Percentiles rank a stretch among this genome's conserved stretches.
Evolutionary conservation across 805 yeast species (phyloP).

Genomic region (Brettanomyces nanus): DNA sequence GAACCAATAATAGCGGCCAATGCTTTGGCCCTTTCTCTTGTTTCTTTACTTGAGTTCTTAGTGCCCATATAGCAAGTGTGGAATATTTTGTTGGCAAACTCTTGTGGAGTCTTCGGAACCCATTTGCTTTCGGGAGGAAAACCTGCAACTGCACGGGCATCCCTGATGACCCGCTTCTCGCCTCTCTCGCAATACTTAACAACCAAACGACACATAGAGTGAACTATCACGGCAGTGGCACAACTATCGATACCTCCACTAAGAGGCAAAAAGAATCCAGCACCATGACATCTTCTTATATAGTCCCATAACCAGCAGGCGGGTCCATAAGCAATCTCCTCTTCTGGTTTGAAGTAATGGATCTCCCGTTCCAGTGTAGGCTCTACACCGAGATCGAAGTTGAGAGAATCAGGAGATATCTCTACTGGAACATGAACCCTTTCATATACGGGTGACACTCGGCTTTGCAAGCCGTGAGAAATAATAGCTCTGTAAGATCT

Average conservation of each 20-base stretch:
- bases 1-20: conserved; percentile 74
- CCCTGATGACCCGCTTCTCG: conserved; percentile 66
- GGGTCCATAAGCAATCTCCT: conserved; percentile 96
- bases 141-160: conserved; percentile 63
- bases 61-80: conserved; percentile 97
- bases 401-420: conserved; percentile 49
- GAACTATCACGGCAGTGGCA: conserved; percentile 92
- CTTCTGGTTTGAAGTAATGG: conserved; percentile 76
- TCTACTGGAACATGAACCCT: conserved; percentile 57
- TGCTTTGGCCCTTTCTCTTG: conserved; percentile 72
- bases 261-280: conserved; percentile 87
- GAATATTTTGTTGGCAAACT: conserved; percentile 67
- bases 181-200: conserved; percentile 60
- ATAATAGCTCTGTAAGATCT: conserved; percentile 67
- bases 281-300: conserved; percentile 79
- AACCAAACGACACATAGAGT: conserved; percentile 88
- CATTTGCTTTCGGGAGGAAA: conserved; percentile 38
- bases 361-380: conserved; percentile 50
- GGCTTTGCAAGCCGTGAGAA: conserved; percentile 70
- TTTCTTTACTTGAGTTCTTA: conserved; percentile 80
- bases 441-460: conserved; percentile 35
- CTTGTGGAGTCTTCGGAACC: conserved; percentile 67
- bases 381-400: conserved; percentile 50
- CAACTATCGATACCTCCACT: conserved; percentile 98
- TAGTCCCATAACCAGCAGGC: conserved; percentile 99